Percentiles rank a stretch among this genome's conserved stretches.
Conservation (phyloP, 2,329 filamentous ascomycete genomes). For the Talaromyces islandicus region DNA sequence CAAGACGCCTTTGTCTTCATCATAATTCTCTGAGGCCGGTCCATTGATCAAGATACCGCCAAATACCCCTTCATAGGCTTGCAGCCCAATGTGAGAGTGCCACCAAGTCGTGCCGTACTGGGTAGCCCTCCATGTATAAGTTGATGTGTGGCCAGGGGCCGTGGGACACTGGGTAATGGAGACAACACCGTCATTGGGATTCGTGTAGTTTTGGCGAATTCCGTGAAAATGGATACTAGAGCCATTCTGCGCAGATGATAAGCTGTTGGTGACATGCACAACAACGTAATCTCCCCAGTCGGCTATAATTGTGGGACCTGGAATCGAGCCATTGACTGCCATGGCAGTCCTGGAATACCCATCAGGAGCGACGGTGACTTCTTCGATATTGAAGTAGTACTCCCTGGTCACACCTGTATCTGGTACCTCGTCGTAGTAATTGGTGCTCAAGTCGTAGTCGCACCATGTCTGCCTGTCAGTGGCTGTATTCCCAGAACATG, state of each 20-base stretch:
- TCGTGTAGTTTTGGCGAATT: slow-evolving; percentile 25
- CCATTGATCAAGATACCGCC: slow-evolving; percentile 51
- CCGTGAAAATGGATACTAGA: slow-evolving; percentile 24
- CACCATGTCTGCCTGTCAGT: slow-evolving; percentile 5
- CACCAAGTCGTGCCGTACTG: slow-evolving; percentile 33
- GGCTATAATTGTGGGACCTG: slow-evolving; percentile 27
- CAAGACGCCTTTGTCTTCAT: slow-evolving; percentile 28
- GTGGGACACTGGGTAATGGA: slow-evolving; percentile 36
- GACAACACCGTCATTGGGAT: slow-evolving; percentile 25
- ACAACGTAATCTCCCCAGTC: slow-evolving; percentile 28
- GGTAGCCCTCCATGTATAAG: slow-evolving; percentile 30
- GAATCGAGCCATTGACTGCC: slow-evolving; percentile 27
- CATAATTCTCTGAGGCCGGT: slow-evolving; percentile 33
- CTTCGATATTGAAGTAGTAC: slow-evolving; percentile 23
- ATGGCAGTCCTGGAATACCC: slow-evolving; percentile 21
- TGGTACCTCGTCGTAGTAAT: slow-evolving; percentile 11
- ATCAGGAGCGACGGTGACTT: slow-evolving; percentile 21
- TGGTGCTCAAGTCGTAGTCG: slow-evolving; percentile 7
- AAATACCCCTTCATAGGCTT: slow-evolving; percentile 49
- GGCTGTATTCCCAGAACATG: slow-evolving; percentile 2
- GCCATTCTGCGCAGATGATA: slow-evolving; percentile 3
- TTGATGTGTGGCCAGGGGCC: slow-evolving; percentile 27
- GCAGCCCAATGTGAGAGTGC: slow-evolving; percentile 30
- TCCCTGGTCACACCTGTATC: slow-evolving; percentile 21
- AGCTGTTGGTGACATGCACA: slow-evolving; percentile 21